Base-by-base conservation (phyloP, 202 grass and related monocot species). In the Miscanthus sacchariflorus region DNA sequence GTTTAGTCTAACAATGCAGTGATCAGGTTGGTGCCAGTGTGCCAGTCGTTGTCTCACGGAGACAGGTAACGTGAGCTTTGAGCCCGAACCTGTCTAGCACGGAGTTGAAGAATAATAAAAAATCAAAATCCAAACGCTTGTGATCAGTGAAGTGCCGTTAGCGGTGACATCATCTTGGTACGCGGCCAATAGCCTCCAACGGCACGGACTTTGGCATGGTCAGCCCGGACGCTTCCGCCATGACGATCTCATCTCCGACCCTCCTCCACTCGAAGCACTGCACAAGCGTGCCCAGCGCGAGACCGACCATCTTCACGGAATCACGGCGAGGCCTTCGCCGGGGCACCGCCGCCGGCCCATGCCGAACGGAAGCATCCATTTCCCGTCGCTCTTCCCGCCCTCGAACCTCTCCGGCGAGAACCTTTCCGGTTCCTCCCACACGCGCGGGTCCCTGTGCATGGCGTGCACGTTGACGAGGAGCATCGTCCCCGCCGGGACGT, bases 361-460 rank as follows among this genome's bases (percentile, higher is more conserved):
- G 25, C 90, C 83, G n/a, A 92, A 92, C 2, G 90, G 87, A 21
- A 92, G 68, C 78, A 86, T 89, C 72, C 78, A 86, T 40, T 67
- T 86, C 5, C 74, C 68, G 13, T 64, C 71, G 1, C 52, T 50
- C 68, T 36, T 77, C 0, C 74, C 83, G 5, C 30, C 39, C 23
- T 79, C 46, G 17, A 92, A 89, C 46, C 87, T 66, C 67, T 92
- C 83, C 12, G 87, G 90, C 6, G 15, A 73, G 75, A 92, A 92
- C 74, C 27, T 71, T 4, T 3, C 48, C 1, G 79, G 21, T 2
- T 78, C 83, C 68, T 79, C 87, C 87, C 87, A 86, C 27, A 64
- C 0, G 7, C 2, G 7, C 0, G 13, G 3, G 30, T 92, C 90
- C 38, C 83, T 24, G 21, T 89, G 83, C 52, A 89, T 92, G 3